These are phyloP conservation scores for Aspergillus campestris DNA, from an alignment of 495 filamentous ascomycete genomes.

Conservation along the genomic window DNA sequence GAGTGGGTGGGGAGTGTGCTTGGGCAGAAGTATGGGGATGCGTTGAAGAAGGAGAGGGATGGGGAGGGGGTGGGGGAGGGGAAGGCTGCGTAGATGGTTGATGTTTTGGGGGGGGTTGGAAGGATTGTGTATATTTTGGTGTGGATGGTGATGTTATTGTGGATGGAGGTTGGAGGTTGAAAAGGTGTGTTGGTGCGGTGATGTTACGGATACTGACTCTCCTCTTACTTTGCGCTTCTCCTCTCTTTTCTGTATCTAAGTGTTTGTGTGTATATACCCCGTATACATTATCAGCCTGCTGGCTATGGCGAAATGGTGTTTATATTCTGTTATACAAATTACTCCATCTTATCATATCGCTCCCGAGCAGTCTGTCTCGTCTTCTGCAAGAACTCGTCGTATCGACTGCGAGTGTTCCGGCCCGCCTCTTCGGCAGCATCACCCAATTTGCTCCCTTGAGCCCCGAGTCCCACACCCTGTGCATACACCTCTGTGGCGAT, in stretches of 20 bases:
- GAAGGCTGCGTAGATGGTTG: background rate
- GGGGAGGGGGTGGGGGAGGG: conserved; percentile 8
- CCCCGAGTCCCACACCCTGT: conserved; percentile 78
- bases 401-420: conserved; percentile 59
- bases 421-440: conserved; percentile 76
- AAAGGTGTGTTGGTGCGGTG: background rate
- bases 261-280: too few relatives aligned
- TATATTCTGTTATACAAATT: background rate
- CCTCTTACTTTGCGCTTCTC: background rate
- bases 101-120: background rate
- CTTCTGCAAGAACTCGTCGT: conserved; percentile 67
- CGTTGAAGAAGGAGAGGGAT: conserved; percentile 30
- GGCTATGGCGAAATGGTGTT: background rate
- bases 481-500: conserved; percentile 73
- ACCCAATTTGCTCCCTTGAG: conserved; percentile 72
- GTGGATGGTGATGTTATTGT: background rate
- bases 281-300: too few relatives aligned
- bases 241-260: too few relatives aligned
- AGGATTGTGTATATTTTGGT: conserved; percentile 1
- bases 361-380: conserved; percentile 73
- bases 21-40: conserved; percentile 42
- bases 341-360: conserved; percentile 58
- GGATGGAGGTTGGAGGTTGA: background rate
- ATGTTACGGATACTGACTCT: background rate
- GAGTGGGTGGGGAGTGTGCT: conserved; percentile 61